Conservation (phyloP, 129 eudicot species). For the Erigeron canadensis region DNA sequence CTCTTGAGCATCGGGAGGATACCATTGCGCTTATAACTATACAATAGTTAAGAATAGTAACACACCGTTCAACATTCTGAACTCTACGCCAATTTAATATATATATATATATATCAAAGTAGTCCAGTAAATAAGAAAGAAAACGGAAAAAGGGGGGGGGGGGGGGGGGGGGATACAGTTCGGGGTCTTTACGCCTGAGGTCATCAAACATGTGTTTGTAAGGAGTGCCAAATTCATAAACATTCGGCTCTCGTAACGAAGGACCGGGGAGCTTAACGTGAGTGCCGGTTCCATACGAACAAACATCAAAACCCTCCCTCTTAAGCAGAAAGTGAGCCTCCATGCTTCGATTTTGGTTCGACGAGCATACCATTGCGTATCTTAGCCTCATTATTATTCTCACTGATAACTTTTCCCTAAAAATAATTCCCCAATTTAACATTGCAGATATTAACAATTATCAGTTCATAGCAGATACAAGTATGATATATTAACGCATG, state of each 20-base stretch:
- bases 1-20: slow-evolving; percentile 89
- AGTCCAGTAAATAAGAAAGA: no score
- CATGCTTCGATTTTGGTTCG: slow-evolving; percentile 92
- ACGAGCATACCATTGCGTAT: slow-evolving; percentile 85
- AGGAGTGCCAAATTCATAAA: slow-evolving; percentile 92
- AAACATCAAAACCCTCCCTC: slow-evolving; percentile 81
- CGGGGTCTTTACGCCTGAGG: slow-evolving; percentile 86
- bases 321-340: slow-evolving; percentile 79
- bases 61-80: neutral
- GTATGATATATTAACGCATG: no score
- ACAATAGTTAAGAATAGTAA: slow-evolving; percentile 28
- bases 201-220: slow-evolving; percentile 91
- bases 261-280: slow-evolving; percentile 98
- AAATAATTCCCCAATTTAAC: slow-evolving; percentile 6
- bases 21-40: slow-evolving; percentile 81
- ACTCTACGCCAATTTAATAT: no score
- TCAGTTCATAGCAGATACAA: no score
- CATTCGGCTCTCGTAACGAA: slow-evolving; percentile 80
- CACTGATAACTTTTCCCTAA: neutral
- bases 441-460: neutral
- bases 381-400: slow-evolving; percentile 30
- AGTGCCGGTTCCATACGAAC: slow-evolving; percentile 84
- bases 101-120: no score
- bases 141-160: slow-evolving; percentile 19
- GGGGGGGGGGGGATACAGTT: slow-evolving; percentile 67